Conservation (phyloP, 371 early-diverging fungal species). For the Syncephalastrum contaminatum region DNA sequence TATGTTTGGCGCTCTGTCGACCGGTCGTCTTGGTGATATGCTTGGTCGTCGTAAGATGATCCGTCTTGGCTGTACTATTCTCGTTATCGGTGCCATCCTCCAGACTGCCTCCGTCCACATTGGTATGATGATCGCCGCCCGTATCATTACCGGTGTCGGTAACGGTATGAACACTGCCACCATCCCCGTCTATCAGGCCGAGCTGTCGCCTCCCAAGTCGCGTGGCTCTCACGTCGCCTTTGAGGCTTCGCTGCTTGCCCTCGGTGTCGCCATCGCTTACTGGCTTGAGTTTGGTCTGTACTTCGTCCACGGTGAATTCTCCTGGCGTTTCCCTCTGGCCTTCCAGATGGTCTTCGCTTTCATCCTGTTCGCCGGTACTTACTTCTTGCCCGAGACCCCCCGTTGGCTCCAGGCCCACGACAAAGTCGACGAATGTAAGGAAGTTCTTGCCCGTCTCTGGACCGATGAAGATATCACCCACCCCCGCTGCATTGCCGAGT, state of each 20-base stretch:
- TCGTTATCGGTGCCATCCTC: constrained; percentile 30
- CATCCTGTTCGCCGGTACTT: constrained; percentile 38
- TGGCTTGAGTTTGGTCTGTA: constrained; percentile 44
- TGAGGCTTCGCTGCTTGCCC: constrained; percentile 31
- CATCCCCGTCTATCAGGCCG: constrained; percentile 50
- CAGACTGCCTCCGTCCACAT: constrained; percentile 33
- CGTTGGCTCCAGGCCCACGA: constrained; percentile 59
- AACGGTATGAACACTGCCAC: constrained; percentile 49
- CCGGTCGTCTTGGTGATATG: constrained; percentile 27
- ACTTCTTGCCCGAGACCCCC: constrained; percentile 56
- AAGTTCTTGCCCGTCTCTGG: constrained; percentile 40
- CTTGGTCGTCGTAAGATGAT: constrained; percentile 40
- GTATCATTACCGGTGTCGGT: constrained; percentile 51
- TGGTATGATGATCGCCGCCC: constrained; percentile 41
- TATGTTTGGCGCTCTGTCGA: constrained; percentile 29
- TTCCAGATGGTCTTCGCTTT: constrained; percentile 46
- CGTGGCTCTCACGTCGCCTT: constrained; percentile 42
- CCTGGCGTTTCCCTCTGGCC: constrained; percentile 50
- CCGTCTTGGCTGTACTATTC: constrained; percentile 32
- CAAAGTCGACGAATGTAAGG: constrained; percentile 36
- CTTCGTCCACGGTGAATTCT: constrained; percentile 29
- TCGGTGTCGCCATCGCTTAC: constrained; percentile 40
- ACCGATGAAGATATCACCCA: constrained; percentile 42
- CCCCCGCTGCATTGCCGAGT: constrained; percentile 47
- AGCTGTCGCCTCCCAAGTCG: constrained; percentile 47